These are phyloP conservation scores for Lyophyllum semitale DNA, from an alignment of 768 basidiomycete species.

Conservation along the genomic window DNA sequence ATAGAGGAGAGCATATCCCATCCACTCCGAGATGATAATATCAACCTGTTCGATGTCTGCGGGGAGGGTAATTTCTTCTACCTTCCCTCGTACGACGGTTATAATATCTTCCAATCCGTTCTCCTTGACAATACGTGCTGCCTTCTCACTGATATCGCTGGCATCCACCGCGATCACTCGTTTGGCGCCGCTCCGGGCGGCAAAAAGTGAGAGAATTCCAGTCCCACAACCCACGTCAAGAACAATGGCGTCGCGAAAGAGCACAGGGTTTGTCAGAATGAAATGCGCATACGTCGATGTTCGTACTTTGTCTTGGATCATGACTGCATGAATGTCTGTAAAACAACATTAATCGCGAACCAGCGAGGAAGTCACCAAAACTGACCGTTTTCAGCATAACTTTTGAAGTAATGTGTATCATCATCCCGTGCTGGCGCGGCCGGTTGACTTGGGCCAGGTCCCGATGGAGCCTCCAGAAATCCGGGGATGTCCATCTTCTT, in stretches of 20 bases:
- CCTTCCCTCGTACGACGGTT: conserved; percentile 87
- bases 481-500: conserved; percentile 49
- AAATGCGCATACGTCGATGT: conserved; percentile 93
- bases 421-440: conserved; percentile 63
- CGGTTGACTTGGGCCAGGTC: conserved; percentile 27
- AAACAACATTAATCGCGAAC: background rate
- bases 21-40: conserved; percentile 97
- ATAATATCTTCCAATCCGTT: conserved; percentile 77
- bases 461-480: conserved; percentile 44
- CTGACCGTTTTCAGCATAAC: conserved; percentile 85
- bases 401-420: conserved; percentile 92
- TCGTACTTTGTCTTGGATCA: conserved; percentile 94
- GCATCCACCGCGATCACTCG: conserved; percentile 93
- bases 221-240: conserved; percentile 98
- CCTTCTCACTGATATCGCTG: conserved; percentile 78
- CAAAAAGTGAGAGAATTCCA: conserved; percentile 88
- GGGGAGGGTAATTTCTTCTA: conserved; percentile 84
- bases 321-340: conserved; percentile 90
- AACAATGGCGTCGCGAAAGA: conserved; percentile 85
- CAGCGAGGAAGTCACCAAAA: conserved; percentile 1
- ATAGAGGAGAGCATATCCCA: conserved; percentile 90
- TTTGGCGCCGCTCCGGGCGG: conserved; percentile 86
- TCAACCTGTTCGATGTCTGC: conserved; percentile 78
- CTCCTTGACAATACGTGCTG: conserved; percentile 72
- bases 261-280: conserved; percentile 77